Evolutionary conservation across 768 basidiomycete genomes (phyloP).

Genomic region (Pulveroboletus frians): DNA sequence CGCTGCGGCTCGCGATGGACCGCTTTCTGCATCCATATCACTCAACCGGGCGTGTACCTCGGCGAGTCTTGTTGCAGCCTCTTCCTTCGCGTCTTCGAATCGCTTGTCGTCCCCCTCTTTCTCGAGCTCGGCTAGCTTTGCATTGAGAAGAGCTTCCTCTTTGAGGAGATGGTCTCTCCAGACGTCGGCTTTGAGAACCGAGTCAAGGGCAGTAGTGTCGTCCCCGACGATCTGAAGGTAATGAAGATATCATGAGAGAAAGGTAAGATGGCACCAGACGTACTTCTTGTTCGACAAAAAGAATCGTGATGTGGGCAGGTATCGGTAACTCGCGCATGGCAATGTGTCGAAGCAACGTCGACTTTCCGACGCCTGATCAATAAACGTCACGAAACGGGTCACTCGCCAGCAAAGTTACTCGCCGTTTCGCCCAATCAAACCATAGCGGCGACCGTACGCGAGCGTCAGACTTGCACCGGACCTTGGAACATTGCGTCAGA

Average conservation of each 20-base stretch:
- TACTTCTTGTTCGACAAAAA: slow-evolving; percentile 98
- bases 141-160: slow-evolving; percentile 76
- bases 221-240: slow-evolving; percentile 75
- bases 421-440: slow-evolving; percentile 88
- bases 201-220: slow-evolving; percentile 86
- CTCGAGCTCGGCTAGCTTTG: slow-evolving; percentile 67
- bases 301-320: slow-evolving; percentile 90
- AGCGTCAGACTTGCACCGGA: slow-evolving; percentile 83
- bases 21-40: slow-evolving; percentile 99
- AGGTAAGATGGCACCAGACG: slow-evolving; percentile 6
- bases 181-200: slow-evolving; percentile 98
- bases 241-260: not conserved
- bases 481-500: slow-evolving; percentile 33
- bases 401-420: slow-evolving; percentile 1
- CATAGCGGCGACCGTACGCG: slow-evolving; percentile 85
- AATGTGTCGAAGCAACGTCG: slow-evolving; percentile 89
- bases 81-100: slow-evolving; percentile 82
- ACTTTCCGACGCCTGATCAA: slow-evolving; percentile 82
- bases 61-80: slow-evolving; percentile 70
- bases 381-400: not conserved
- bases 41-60: slow-evolving; percentile 87
- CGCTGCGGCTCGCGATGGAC: slow-evolving; percentile 88
- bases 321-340: slow-evolving; percentile 93
- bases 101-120: slow-evolving; percentile 70
- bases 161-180: slow-evolving; percentile 91